Conservation (phyloP, 345 rosid genomes). For the Pistacia atlantica region DNA sequence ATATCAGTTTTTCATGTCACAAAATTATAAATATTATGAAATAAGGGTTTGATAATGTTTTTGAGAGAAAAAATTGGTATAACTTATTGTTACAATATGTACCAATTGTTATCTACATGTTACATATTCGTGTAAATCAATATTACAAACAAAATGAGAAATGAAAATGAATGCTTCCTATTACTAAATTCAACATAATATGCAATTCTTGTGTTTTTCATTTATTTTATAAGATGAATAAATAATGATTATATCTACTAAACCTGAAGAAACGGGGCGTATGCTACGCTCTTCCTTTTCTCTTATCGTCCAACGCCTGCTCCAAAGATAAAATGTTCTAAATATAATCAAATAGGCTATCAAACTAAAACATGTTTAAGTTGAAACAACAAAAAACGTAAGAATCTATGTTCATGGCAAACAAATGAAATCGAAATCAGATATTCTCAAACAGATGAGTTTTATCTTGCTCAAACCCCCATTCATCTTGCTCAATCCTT, state of each 20-base stretch:
- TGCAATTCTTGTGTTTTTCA: conserved; percentile 22
- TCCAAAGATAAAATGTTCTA: conserved; percentile 10
- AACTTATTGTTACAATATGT: no score
- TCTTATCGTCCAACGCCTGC: conserved; percentile 79
- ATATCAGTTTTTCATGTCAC: no score
- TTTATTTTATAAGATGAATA: conserved; percentile 16
- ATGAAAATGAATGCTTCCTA: not conserved
- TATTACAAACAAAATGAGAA: not conserved
- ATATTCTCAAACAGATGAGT: not conserved
- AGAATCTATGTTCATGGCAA: not conserved
- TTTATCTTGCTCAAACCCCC: no score
- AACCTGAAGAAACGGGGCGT: not conserved
- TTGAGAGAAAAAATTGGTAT: no score
- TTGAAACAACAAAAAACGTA: not conserved
- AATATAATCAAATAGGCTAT: not conserved
- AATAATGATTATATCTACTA: conserved; percentile 13
- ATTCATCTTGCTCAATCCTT: no score
- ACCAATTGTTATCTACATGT: not conserved
- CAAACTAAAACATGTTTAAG: not conserved
- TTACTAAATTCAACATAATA: not conserved
- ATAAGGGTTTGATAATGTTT: no score
- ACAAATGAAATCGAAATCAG: not conserved
- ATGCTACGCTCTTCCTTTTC: conserved; percentile 59
- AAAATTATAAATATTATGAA: no score
- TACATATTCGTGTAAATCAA: not conserved